phyloP scores from a whole-genome alignment of 352 stramenopile genomes.

The Pythium biforme region DNA sequence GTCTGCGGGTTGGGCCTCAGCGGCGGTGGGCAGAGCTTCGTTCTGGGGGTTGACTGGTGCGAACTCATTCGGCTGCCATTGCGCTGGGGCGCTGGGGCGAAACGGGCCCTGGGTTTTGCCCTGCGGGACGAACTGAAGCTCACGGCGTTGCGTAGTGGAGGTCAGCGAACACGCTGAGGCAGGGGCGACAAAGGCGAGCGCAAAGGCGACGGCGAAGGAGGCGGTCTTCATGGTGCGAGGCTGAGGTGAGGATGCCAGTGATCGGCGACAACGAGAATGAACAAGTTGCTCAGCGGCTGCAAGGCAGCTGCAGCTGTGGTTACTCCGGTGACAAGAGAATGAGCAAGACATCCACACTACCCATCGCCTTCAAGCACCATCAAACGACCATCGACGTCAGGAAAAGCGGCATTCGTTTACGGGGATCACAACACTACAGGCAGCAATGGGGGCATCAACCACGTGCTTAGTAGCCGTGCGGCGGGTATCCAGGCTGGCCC shows the following conservation, averaged over 20 bases:
- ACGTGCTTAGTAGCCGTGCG: conserved; percentile 15
- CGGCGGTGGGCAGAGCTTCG: neutral
- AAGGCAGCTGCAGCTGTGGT: no score
- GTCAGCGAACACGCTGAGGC: neutral
- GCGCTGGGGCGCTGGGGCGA: neutral
- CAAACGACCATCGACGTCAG: neutral
- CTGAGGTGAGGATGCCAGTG: no score
- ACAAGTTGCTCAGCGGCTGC: no score
- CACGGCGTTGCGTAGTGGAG: neutral
- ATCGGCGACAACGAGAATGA: no score
- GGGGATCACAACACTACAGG: neutral
- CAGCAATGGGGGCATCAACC: neutral
- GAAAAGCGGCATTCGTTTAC: no score
- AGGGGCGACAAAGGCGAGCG: neutral
- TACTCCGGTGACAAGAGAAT: no score
- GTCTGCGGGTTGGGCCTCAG: neutral
- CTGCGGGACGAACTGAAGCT: conserved; percentile 20
- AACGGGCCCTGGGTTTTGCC: conserved; percentile 5
- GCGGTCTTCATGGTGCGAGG: conserved; percentile 12
- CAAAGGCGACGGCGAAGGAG: neutral
- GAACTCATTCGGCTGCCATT: neutral
- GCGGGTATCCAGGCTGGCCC: conserved; percentile 5
- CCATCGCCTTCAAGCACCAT: conserved; percentile 1
- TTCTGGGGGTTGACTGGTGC: neutral
- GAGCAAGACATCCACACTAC: no score